Evolutionary conservation across 208 protist genomes (phyloP), one percentile per base, ranked within the genome.

Genomic region (Acanthamoeba quina): DNA sequence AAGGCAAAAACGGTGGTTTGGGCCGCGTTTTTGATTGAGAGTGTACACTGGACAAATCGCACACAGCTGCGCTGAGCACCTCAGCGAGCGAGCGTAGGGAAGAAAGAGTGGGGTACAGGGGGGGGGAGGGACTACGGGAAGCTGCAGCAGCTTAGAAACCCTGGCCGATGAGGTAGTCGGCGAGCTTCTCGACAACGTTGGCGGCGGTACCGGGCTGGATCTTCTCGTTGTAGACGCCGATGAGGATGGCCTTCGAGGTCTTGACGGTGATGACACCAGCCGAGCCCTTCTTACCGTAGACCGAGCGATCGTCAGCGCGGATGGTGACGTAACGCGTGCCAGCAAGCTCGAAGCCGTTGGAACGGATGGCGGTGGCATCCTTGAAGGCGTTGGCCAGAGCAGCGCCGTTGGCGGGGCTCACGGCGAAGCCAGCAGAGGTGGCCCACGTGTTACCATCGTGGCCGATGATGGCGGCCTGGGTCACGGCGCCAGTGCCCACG

Each of bases 271-370:
- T 72, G 31, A 96, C 76, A 76, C 97, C 97, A 72, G 66, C 72
- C 24, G 93, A 54, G 52, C 92, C 94, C 90, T 96, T 94, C 95
- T 97, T 97, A 62, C 92, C 96, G 90, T 97, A 97, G 21, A 96
- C 66, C 10, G 95, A 96, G 44, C 94, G 47, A 19, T 66, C 58
- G 13, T 97, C 96, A 62, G 86, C 54, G 52, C 94, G 72, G 34
- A 98, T 29, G 62, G 80, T 94, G 44, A 96, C 94, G 96, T 97
- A 98, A 94, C 97, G 98, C 26, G 58, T 19, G 66, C 96, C 97
- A 21, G 47, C 91, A 41, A 97, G 9, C 29, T 37, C 44, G 47
- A 96, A 64, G 64, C 97, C 97, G 2, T 24, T 47, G 15, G 90
- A 66, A 19, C 74, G 47, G 66, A 97, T 34, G 31, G 34, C 54